Conservation (phyloP, 768 basidiomycete genomes). For the Heimioporus sp. region DNA sequence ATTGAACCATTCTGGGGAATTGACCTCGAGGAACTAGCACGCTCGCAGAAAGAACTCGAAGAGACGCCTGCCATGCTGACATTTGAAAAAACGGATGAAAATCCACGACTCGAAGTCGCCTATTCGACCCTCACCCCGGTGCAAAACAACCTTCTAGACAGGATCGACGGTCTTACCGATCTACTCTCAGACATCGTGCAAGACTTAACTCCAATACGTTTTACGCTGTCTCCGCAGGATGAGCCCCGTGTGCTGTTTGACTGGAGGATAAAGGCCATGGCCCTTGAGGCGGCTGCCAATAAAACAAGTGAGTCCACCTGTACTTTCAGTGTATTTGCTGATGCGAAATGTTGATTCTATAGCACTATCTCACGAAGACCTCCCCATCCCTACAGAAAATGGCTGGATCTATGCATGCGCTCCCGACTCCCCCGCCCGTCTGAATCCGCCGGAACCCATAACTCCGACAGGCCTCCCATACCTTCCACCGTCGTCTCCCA, state of each 20-base stretch:
- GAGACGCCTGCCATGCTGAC: slow-evolving; percentile 10
- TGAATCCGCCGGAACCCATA: slow-evolving; percentile 29
- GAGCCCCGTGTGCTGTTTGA: slow-evolving; percentile 27
- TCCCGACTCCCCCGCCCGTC: slow-evolving; percentile 24
- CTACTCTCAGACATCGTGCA: slow-evolving; percentile 28
- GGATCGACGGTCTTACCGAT: slow-evolving; percentile 16
- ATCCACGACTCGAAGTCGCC: slow-evolving; percentile 13
- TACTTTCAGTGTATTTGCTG: neutral
- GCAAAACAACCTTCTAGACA: too few species aligned
- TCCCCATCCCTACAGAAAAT: slow-evolving; percentile 39
- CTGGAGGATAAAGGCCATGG: slow-evolving; percentile 22
- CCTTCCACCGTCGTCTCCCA: neutral
- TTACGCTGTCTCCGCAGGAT: slow-evolving; percentile 30
- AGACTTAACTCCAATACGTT: slow-evolving; percentile 31
- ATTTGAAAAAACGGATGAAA: slow-evolving; percentile 18
- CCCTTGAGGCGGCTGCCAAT: slow-evolving; percentile 26
- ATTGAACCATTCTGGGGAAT: slow-evolving; percentile 39
- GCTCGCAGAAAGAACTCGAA: slow-evolving; percentile 22
- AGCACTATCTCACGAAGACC: slow-evolving; percentile 28
- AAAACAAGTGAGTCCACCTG: slow-evolving; percentile 21
- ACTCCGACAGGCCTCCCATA: neutral
- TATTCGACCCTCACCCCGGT: too few species aligned
- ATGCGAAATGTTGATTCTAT: neutral
- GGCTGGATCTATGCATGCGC: slow-evolving; percentile 23
- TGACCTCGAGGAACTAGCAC: slow-evolving; percentile 26